These are phyloP conservation scores for Diaporthe caulivora DNA, from an alignment of 2,329 filamentous ascomycete genomes.

Conservation along the genomic window DNA sequence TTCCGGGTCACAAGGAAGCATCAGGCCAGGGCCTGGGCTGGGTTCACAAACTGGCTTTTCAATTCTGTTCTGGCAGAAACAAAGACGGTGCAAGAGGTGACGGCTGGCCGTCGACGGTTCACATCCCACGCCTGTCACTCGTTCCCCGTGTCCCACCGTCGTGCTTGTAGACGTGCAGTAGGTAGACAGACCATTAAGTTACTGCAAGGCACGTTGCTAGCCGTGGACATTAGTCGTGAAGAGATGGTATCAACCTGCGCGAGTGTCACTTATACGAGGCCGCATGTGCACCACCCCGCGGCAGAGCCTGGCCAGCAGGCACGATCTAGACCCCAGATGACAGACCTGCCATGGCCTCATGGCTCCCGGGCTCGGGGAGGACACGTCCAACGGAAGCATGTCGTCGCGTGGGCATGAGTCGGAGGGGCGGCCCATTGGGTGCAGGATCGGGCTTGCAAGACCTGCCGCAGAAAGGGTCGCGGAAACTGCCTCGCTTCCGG, in stretches of 20 bases:
- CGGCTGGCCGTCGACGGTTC: background rate
- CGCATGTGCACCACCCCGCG: background rate
- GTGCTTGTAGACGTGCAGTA: too few species aligned
- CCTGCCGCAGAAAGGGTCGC: slow-evolving; percentile 19
- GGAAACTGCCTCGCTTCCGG: slow-evolving; percentile 21
- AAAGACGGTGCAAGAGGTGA: slow-evolving; percentile 6
- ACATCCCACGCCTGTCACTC: background rate
- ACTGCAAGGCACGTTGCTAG: background rate
- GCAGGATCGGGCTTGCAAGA: slow-evolving; percentile 20
- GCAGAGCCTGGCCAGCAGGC: background rate
- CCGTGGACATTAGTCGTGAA: too few species aligned
- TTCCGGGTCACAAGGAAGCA: slow-evolving; percentile 6
- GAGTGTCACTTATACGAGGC: too few species aligned
- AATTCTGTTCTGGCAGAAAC: background rate
- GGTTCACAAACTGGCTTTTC: slow-evolving; percentile 5
- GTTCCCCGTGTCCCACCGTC: background rate
- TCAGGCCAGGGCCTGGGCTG: background rate
- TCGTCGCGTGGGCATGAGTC: slow-evolving; percentile 30
- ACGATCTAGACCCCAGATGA: background rate
- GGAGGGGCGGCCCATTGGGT: slow-evolving; percentile 5
- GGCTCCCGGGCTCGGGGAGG: background rate
- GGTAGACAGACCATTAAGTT: background rate
- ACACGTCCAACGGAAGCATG: background rate
- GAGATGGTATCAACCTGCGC: too few species aligned
- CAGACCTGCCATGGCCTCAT: background rate